Conservation (phyloP, 2,329 filamentous ascomycete genomes). For the Cladosporium austrohemisphaericum region DNA sequence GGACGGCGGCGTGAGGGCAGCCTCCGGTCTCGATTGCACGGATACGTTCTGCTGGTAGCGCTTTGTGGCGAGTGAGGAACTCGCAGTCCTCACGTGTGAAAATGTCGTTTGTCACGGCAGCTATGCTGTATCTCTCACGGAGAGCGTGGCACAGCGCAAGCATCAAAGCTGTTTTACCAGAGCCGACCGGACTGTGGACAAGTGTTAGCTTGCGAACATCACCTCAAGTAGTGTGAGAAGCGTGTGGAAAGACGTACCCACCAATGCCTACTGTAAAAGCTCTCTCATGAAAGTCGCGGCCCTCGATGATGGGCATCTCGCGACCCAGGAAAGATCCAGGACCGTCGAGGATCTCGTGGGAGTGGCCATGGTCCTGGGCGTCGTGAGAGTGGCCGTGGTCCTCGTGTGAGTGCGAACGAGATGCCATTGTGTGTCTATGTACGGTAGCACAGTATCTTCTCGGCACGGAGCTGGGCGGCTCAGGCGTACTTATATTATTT, state of each 20-base stretch:
- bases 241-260: constrained; percentile 58
- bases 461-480: not conserved
- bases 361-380: constrained; percentile 79
- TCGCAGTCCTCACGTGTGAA: constrained; percentile 97
- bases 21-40: constrained; percentile 96
- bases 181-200: constrained; percentile 74
- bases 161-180: constrained; percentile 97
- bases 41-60: constrained; percentile 78
- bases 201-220: not conserved
- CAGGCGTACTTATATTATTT: constrained; percentile 2
- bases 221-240: not conserved
- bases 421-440: constrained; percentile 18
- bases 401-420: constrained; percentile 46
- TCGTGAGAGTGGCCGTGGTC: constrained; percentile 40
- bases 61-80: constrained; percentile 83
- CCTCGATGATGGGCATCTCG: constrained; percentile 90
- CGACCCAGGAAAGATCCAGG: constrained; percentile 85
- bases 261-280: constrained; percentile 98
- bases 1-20: constrained; percentile 93
- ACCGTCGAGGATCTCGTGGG: constrained; percentile 90
- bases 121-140: constrained; percentile 76
- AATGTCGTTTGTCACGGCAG: constrained; percentile 97
- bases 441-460: not conserved
- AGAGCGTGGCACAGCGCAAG: constrained; percentile 83
- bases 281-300: constrained; percentile 79